Percentiles rank a stretch among this genome's conserved stretches.
Conservation (phyloP, 805 yeast species). For the Ogataea methylovora region DNA sequence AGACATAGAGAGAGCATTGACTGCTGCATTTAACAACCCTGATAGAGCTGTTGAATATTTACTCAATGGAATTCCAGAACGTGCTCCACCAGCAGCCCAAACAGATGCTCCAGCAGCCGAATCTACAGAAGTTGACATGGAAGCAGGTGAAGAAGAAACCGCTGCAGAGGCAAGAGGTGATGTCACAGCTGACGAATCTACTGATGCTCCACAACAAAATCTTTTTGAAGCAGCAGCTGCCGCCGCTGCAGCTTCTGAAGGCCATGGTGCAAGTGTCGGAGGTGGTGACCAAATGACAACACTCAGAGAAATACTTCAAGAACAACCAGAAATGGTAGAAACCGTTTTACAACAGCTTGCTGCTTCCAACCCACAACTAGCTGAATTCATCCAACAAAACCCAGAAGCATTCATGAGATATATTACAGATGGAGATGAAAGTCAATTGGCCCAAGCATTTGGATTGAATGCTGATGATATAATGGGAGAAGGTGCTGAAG, state of each 20-base stretch:
- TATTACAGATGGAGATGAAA: slow-evolving; percentile 55
- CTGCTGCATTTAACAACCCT: slow-evolving; percentile 95
- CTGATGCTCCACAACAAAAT: slow-evolving; percentile 29
- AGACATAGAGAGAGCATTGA: slow-evolving; percentile 82
- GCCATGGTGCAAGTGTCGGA: slow-evolving; percentile 20
- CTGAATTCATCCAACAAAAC: slow-evolving; percentile 68
- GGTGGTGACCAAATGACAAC: slow-evolving; percentile 38
- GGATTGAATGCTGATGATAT: slow-evolving; percentile 32
- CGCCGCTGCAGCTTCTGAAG: slow-evolving; percentile 20
- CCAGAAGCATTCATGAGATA: slow-evolving; percentile 86
- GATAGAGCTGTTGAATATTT: slow-evolving; percentile 96
- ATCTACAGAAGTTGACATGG: slow-evolving; percentile 15
- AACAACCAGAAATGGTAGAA: slow-evolving; percentile 84
- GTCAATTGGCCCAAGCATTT: slow-evolving; percentile 38
- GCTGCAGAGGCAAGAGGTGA: slow-evolving; percentile 26
- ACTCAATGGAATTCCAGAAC: slow-evolving; percentile 81
- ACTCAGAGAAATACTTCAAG: slow-evolving; percentile 70
- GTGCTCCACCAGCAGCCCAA: slow-evolving; percentile 10
- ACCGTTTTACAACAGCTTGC: slow-evolving; percentile 78
- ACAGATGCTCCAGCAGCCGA: slow-evolving; percentile 12
- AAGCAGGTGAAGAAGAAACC: slow-evolving; percentile 8
- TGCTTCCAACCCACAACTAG: slow-evolving; percentile 76
- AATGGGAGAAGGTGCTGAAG: slow-evolving; percentile 28
- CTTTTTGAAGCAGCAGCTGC: slow-evolving; percentile 47
- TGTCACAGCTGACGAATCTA: slow-evolving; percentile 10